A percentile compares a stretch with the other conserved stretches of the same genome.
phyloP scores from a whole-genome alignment of 2,329 filamentous ascomycete species.

The Clonostachys sp. region DNA sequence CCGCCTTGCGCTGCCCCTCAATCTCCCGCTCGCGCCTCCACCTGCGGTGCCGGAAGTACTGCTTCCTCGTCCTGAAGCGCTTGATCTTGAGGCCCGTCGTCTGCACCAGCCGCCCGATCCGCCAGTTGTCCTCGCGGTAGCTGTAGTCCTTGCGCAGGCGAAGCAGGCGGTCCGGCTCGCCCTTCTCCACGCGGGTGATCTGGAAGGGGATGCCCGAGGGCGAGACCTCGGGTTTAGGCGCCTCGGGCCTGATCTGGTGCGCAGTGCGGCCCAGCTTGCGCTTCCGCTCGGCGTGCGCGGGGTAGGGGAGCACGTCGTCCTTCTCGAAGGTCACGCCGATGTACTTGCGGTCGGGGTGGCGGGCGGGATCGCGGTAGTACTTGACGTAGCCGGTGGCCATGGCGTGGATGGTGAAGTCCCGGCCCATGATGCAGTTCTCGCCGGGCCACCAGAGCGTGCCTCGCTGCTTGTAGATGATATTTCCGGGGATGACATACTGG shows the following conservation, averaged over 20 bases:
- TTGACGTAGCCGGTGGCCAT: conserved; percentile 85
- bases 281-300: conserved; percentile 66
- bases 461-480: conserved; percentile 97
- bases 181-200: conserved; percentile 32
- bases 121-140: conserved; percentile 57
- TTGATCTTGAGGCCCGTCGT: conserved; percentile 45
- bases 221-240: conserved; percentile 31
- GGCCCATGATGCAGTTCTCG: conserved; percentile 91
- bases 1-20: conserved; percentile 33
- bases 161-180: conserved; percentile 41
- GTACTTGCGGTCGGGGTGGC: conserved; percentile 84
- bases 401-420: conserved; percentile 94
- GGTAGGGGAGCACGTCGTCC: conserved; percentile 73
- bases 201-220: conserved; percentile 46
- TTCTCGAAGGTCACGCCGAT: conserved; percentile 91
- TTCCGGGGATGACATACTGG: conserved; percentile 90
- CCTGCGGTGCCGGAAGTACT: conserved; percentile 37
- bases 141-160: conserved; percentile 48
- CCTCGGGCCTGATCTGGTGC: conserved; percentile 33
- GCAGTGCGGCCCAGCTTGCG: conserved; percentile 72
- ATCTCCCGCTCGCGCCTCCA: conserved; percentile 36
- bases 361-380: conserved; percentile 86
- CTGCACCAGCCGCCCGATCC: conserved; percentile 48
- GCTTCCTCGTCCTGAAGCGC: conserved; percentile 44
- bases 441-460: conserved; percentile 93